Base-by-base conservation (phyloP, 139 green algal genomes). In the Chlamydomonas sp. region DNA sequence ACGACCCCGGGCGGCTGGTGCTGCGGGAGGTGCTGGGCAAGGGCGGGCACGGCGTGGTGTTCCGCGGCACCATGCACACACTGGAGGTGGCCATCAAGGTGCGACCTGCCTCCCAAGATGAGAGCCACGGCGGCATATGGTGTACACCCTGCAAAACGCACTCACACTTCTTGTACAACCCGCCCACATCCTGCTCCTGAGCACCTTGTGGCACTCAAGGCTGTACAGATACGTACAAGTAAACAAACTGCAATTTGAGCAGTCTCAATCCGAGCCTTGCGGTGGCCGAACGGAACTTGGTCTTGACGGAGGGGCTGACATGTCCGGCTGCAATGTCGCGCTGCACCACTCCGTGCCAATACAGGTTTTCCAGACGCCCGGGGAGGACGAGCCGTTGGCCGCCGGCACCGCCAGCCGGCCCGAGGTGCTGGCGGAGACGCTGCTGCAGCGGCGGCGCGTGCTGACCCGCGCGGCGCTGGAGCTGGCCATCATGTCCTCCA, bases 61-160 rank as follows among this genome's bases (percentile, higher is more conserved):
- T 88, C 72, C 63, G 74, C 15, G 83, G 83, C 4, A 80, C 49
- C 62, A 88, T 88, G 83, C 83, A 88, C 72, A 64, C 73, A 18
- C 83, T 88, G 73, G 83, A 88, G 83, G 83, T 88, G 74, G 83
- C 83, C 62, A 88, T 88, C 83, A 88, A 88, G 83, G 82, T 87
- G 72, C 14, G 82, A 3, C n/a, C n/a, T 20, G 5, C 69, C 69
- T 49, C 31, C 31, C 31, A 49, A 0, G 31, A 49, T 49, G 31
- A 49, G 31, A 49, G 31, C 31, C 31, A 49, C 31, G 31, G 31
- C 31, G 31, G 31, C 31, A 49, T 49, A 49, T 49, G 31, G 31
- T 49, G 31, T 49, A 49, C 31, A 49, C 0, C 31, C 31, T 0
- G 31, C 31, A 49, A 49, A 49, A 49, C 31, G 31, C 31, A 49